Evolutionary conservation across 1,139 yeast genomes (phyloP).

Genomic region (Zygotorulaspora mrakii): DNA sequence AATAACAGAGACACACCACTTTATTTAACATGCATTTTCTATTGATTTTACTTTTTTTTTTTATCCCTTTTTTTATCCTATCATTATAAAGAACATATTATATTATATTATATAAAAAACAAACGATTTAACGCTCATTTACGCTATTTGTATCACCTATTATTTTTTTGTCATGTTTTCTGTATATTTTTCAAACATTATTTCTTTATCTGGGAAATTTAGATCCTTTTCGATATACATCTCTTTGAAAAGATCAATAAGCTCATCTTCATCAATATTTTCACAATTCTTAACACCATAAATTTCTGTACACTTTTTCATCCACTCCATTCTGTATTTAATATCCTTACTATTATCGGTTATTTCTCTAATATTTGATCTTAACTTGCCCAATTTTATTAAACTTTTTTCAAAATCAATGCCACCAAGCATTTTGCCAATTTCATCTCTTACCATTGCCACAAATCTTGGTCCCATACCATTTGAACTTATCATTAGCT

Average conservation of each 20-base stretch:
- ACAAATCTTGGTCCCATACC: slow-evolving; percentile 36
- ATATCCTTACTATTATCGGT: slow-evolving; percentile 19
- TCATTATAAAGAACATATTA: too few species aligned
- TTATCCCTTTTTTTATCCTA: neutral
- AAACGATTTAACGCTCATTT: slow-evolving; percentile 1
- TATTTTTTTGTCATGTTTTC: slow-evolving; percentile 3
- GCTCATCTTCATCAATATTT: slow-evolving; percentile 23
- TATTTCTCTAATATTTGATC: slow-evolving; percentile 22
- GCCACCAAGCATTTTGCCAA: slow-evolving; percentile 19
- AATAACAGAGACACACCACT: too few species aligned
- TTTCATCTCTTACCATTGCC: slow-evolving; percentile 32
- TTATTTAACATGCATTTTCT: slow-evolving; percentile 6
- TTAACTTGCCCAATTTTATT: slow-evolving; percentile 26
- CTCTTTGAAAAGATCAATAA: slow-evolving; percentile 20
- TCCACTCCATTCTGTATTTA: slow-evolving; percentile 35
- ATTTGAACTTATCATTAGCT: slow-evolving; percentile 34
- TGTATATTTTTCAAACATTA: slow-evolving; percentile 11
- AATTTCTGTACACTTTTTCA: slow-evolving; percentile 30
- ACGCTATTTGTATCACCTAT: neutral
- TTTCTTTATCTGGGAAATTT: slow-evolving; percentile 13
- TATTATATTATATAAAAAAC: slow-evolving; percentile 1
- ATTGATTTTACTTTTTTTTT: neutral
- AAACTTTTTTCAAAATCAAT: slow-evolving; percentile 27
- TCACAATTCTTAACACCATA: slow-evolving; percentile 32
- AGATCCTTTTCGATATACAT: slow-evolving; percentile 19